Base-by-base conservation (phyloP, 2,329 filamentous ascomycete genomes). In the Nemania sp. region DNA sequence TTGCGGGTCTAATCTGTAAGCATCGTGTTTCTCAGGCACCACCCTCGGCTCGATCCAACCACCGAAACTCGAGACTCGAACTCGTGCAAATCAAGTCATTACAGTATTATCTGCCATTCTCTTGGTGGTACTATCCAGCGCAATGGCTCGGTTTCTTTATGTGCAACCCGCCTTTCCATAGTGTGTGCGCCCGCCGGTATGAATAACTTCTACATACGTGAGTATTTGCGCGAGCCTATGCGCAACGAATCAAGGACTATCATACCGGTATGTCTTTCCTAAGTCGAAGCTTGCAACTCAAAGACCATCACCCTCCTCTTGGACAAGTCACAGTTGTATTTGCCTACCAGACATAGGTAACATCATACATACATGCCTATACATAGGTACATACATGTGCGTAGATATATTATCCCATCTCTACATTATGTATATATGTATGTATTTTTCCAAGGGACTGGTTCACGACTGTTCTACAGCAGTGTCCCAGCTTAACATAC, bases 21-120 rank as follows among this genome's bases (percentile, higher is more conserved):
- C 69, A 61, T 43, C 45, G 53, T 64, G 58, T 54, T 38, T 64
- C 65, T 27, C 43, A 64, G 57, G 61, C 55, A 38, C 69, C 32
- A 35, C 32, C 32, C 69, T 75, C 74, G 74, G 74, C 66, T 74
- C 64, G 70, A 73, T 73, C 72, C 52, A 73, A 72, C 70, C 69
- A 73, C 73, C 72, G 73, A 75, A 41, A 26, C 24, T 52, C 11
- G 10, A 56, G 51, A 27, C 61, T 13, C 53, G 53, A 57, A 24
- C 51, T 8, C 22, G 61, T 63, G 61, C 41, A 49, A 62, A 47
- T 54, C 57, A 52, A 47, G 22, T 41, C 38, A 15, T 15, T 15
- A 15, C 38, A 41, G 15, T 41, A 41, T 18, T 22, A 3, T 27
- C 45, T 49, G 5, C 45, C 45, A 24, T 22, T 49, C 8, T 49